These are phyloP conservation scores for Solanum bukasovii DNA, from an alignment of 257 asterid species.

Conservation along the genomic window DNA sequence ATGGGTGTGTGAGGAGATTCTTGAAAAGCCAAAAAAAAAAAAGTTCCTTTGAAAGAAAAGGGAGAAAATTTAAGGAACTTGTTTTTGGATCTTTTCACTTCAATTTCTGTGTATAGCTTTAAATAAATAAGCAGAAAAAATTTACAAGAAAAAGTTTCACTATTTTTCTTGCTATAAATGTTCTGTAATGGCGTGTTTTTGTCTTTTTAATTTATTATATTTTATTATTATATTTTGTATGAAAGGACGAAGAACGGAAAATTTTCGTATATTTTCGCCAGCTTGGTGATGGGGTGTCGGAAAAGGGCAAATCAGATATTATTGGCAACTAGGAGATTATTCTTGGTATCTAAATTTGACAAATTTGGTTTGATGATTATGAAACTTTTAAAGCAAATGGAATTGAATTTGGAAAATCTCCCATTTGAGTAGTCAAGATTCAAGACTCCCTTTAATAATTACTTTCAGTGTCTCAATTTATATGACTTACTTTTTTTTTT, in stretches of 20 bases:
- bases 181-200: constrained; percentile 3
- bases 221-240: background rate
- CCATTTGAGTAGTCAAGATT: background rate
- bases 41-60: background rate
- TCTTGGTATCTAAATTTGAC: background rate
- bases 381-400: background rate
- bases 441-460: background rate
- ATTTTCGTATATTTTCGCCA: background rate
- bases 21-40: background rate
- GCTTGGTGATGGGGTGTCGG: background rate
- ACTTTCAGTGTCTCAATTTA: too few species aligned
- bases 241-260: background rate
- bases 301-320: background rate
- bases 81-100: background rate
- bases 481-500: too few species aligned
- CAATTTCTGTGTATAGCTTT: background rate
- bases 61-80: background rate
- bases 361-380: background rate
- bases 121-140: background rate
- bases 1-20: background rate
- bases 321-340: background rate
- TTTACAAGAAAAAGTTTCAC: background rate
- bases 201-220: background rate
- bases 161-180: background rate
- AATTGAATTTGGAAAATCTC: background rate